Conservation (phyloP, 2,329 filamentous ascomycete species). For the Nemania sp. region DNA sequence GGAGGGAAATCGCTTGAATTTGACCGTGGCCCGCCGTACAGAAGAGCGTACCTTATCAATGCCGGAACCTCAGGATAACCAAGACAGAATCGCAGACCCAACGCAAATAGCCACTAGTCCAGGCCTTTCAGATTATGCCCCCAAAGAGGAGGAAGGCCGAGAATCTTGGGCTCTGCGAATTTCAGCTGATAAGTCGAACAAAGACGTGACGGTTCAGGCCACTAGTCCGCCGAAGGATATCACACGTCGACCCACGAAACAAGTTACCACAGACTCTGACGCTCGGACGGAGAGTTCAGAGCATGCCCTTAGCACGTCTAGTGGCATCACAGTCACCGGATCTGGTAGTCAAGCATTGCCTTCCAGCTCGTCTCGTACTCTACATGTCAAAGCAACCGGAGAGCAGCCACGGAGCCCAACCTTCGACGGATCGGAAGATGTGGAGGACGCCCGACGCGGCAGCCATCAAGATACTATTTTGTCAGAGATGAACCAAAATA, state of each 20-base stretch:
- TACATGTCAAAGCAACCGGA: neutral
- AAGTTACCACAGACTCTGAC: slow-evolving; percentile 22
- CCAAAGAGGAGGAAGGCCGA: slow-evolving; percentile 14
- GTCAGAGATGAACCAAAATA: slow-evolving; percentile 35
- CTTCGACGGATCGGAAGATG: slow-evolving; percentile 30
- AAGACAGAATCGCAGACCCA: slow-evolving; percentile 35
- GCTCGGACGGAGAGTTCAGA: slow-evolving; percentile 14
- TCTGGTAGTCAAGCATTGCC: neutral
- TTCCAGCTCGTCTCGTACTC: neutral
- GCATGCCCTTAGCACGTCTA: slow-evolving; percentile 21
- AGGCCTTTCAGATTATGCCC: slow-evolving; percentile 17
- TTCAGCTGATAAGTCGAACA: slow-evolving; percentile 25
- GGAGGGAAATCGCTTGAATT: slow-evolving; percentile 60
- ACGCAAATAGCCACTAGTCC: slow-evolving; percentile 19
- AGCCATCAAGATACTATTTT: slow-evolving; percentile 22
- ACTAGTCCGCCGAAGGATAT: slow-evolving; percentile 16
- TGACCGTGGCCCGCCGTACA: slow-evolving; percentile 8
- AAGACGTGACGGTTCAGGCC: slow-evolving; percentile 13
- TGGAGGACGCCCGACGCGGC: slow-evolving; percentile 4
- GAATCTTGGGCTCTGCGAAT: slow-evolving; percentile 28
- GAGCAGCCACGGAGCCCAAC: slow-evolving; percentile 15
- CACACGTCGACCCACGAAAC: slow-evolving; percentile 17
- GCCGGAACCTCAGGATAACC: slow-evolving; percentile 35
- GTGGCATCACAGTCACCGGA: slow-evolving; percentile 1
- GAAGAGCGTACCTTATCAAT: slow-evolving; percentile 19